A percentile compares a stretch with the other conserved stretches of the same genome.
phyloP scores from a whole-genome alignment of 2,329 filamentous ascomycete species.

The Monilinia fructicola region DNA sequence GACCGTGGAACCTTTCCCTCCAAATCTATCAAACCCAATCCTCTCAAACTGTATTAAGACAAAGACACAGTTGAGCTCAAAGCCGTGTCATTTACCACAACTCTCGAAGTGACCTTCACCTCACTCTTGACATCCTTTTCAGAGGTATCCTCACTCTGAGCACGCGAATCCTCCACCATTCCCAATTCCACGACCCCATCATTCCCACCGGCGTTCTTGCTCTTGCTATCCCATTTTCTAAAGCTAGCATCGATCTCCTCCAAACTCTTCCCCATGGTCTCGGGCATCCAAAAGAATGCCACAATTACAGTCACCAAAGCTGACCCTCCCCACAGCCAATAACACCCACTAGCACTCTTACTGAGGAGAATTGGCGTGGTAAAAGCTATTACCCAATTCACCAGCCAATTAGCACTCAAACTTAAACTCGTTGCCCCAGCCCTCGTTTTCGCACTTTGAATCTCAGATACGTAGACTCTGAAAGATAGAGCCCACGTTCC shows the following conservation, averaged over 20 bases:
- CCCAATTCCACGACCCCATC: conserved; percentile 4
- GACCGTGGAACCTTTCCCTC: no score
- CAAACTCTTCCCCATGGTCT: conserved; percentile 33
- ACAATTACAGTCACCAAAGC: conserved; percentile 35
- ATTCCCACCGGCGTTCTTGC: neutral
- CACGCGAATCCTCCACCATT: neutral
- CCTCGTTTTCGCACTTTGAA: conserved; percentile 55
- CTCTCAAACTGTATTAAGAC: neutral
- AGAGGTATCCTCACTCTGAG: neutral
- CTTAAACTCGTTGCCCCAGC: conserved; percentile 55
- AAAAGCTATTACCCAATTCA: conserved; percentile 40
- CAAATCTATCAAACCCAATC: neutral
- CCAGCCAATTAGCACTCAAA: conserved; percentile 47
- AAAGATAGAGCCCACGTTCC: conserved; percentile 55
- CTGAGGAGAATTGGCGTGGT: conserved; percentile 40
- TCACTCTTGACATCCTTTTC: neutral
- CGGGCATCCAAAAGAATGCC: conserved; percentile 38
- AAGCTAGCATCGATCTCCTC: conserved; percentile 35
- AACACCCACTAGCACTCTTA: conserved; percentile 33
- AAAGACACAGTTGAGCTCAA: neutral
- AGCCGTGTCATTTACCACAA: neutral
- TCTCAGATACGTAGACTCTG: conserved; percentile 58
- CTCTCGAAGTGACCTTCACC: neutral
- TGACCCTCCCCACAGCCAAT: conserved; percentile 44
- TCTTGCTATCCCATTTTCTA: conserved; percentile 18